phyloP scores from a whole-genome alignment of 2,329 filamentous ascomycete species.

The Pleoardoris graminearum region DNA sequence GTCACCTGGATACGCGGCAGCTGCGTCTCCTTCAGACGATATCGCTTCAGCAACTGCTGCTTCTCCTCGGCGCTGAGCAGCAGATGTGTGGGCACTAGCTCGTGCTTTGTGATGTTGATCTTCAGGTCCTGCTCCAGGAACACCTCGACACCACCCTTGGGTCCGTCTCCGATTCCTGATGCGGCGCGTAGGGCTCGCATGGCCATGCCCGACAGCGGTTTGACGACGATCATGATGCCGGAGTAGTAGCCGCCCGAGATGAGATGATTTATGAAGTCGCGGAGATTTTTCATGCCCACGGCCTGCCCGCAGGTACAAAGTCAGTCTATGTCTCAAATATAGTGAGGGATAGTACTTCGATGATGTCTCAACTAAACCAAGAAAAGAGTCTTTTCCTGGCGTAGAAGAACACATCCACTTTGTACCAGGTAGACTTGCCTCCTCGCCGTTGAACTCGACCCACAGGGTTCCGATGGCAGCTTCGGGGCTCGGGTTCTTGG shows the following conservation, averaged over 20 bases:
- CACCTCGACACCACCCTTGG: constrained; percentile 89
- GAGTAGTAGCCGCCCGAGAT: constrained; percentile 80
- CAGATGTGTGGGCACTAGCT: constrained; percentile 92
- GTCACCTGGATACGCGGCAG: constrained; percentile 87
- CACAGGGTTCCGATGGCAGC: constrained; percentile 85
- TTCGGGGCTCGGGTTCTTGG: constrained; percentile 68
- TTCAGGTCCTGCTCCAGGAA: constrained; percentile 95
- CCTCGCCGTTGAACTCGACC: constrained; percentile 85
- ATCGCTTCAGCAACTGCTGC: constrained; percentile 78
- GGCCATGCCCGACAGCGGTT: constrained; percentile 80
- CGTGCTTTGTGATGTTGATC: constrained; percentile 97
- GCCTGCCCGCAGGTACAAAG: too few species aligned
- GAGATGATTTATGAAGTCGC: constrained; percentile 83
- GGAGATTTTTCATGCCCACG: constrained; percentile 91
- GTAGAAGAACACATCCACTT: too few species aligned
- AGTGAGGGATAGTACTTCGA: too few species aligned
- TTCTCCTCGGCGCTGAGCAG: constrained; percentile 91
- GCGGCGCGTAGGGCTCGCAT: constrained; percentile 40
- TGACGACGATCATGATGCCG: constrained; percentile 86
- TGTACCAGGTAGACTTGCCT: too few species aligned
- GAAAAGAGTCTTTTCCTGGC: too few species aligned
- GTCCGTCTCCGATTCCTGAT: constrained; percentile 41
- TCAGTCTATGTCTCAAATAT: too few species aligned
- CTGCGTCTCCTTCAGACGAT: constrained; percentile 96
- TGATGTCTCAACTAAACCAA: too few species aligned